Evolutionary conservation across 1,284 basidiomycete genomes (phyloP).

Genomic region (Trametes hirsuta): DNA sequence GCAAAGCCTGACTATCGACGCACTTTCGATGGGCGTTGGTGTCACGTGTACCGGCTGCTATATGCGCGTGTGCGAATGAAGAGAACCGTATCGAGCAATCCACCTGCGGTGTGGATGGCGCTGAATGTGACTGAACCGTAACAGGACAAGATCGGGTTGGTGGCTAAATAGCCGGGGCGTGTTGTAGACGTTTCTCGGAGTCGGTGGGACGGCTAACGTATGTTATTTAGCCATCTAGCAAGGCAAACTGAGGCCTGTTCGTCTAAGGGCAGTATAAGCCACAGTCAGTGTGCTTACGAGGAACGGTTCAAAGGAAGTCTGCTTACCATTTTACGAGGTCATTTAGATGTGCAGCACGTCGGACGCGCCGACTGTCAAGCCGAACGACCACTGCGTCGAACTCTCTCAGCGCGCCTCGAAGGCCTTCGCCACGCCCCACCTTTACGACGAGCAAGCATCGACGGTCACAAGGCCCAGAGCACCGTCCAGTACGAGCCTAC

Average conservation of each 20-base stretch:
- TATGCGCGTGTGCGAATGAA: neutral
- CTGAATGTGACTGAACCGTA: neutral
- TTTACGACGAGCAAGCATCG: neutral
- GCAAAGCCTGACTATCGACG: constrained; percentile 6
- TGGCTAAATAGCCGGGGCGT: constrained; percentile 7
- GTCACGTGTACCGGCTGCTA: neutral
- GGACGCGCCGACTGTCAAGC: neutral
- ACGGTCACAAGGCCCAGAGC: neutral
- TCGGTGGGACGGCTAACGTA: neutral
- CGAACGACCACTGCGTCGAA: neutral
- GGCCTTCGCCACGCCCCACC: neutral
- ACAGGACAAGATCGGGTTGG: neutral
- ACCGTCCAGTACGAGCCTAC: neutral
- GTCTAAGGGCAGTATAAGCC: too few relatives aligned
- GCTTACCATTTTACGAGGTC: neutral
- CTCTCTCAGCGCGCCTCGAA: too few relatives aligned
- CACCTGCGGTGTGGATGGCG: neutral
- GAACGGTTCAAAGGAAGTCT: neutral
- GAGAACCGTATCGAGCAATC: neutral
- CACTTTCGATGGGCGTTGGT: neutral
- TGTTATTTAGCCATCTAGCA: neutral
- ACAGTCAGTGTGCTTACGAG: neutral
- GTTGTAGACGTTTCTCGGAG: neutral
- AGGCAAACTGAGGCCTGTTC: neutral
- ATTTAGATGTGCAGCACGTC: too few relatives aligned